These are phyloP conservation scores for Mollisiaceae sp. DNA, from an alignment of 2,329 filamentous ascomycete species.

Conservation along the genomic window DNA sequence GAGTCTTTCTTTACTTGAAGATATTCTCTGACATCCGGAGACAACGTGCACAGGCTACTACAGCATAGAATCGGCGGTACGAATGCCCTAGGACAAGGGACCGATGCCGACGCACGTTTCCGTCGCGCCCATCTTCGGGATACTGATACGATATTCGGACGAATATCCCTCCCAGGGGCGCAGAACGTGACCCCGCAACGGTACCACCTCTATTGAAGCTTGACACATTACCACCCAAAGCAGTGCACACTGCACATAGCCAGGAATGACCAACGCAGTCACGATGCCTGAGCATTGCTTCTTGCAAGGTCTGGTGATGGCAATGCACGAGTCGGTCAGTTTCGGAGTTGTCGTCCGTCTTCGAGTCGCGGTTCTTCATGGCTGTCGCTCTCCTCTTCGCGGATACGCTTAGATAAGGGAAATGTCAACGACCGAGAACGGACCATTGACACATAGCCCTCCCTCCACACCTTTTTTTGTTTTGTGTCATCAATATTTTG, in stretches of 20 bases:
- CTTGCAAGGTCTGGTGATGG: background rate
- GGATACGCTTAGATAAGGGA: constrained; percentile 20
- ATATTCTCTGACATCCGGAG: background rate
- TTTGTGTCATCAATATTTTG: constrained; percentile 26
- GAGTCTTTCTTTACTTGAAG: background rate
- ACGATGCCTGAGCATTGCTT: background rate
- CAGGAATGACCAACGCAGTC: background rate
- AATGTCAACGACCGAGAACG: constrained; percentile 16
- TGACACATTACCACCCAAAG: constrained; percentile 14
- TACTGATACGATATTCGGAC: constrained; percentile 15
- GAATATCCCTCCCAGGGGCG: background rate
- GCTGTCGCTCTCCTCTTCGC: background rate
- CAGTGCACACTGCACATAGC: background rate
- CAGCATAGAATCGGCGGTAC: background rate
- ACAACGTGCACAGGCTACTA: background rate
- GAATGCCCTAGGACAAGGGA: constrained; percentile 1
- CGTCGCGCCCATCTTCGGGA: constrained; percentile 9
- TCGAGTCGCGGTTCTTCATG: background rate
- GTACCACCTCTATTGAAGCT: background rate
- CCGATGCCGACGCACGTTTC: background rate
- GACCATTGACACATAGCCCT: constrained; percentile 20
- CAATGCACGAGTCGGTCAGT: constrained; percentile 5
- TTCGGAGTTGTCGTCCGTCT: background rate
- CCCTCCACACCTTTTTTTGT: constrained; percentile 22
- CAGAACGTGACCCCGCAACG: background rate